Base-by-base conservation (phyloP, 148 eudicot species). In the Nepenthes gracilis region DNA sequence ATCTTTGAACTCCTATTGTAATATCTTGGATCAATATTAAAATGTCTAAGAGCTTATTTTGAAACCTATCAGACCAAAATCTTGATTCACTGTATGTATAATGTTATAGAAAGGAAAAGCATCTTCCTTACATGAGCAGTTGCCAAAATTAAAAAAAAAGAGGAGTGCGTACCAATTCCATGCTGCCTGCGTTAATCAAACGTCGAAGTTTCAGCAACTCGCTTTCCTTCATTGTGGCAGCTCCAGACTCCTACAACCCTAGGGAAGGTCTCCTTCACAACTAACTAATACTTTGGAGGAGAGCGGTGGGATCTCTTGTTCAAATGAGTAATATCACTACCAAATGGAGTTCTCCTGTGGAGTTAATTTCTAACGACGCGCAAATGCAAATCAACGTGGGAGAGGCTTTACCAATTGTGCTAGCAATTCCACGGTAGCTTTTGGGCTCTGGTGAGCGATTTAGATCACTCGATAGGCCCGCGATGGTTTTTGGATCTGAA, bases 141-240 rank as follows among this genome's bases (percentile, higher is more conserved):
- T 0, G 53, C 15, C 4, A 23, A 23, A 23, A 11, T n/a, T 2
- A 49, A 49, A 8, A 40, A 40, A 40, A 49, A 12, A 2, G 15
- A 12, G 2, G 6, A 2, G 6, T 40, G 45, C 4, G 23, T 40
- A 86, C 99, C 99, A 45, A 94, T 86, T 50, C 99, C 99, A 72
- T 94, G 99, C 69, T 94, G 99, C 70, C 99, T 84, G 65, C 89
- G 99, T 68, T 93, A 93, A 71, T 93, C 99, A 75, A 93, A 93
- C 99, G 89, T 93, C 82, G 89, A 76, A 32, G 99, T 94, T 75
- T 94, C 99, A 48, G 99, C 99, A 15, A 94, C 99, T 62, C 99
- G 83, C 72, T 94, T 94, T 51, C 99, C 99, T 77, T 94, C 99
- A 60, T 94, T 97, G 78, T 94, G 89, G 64, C 99, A 94, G 61